A percentile compares a stretch with the other conserved stretches of the same genome.
Conservation (phyloP, 108 stramenopile genomes). For the Schizochytrium sp. region DNA sequence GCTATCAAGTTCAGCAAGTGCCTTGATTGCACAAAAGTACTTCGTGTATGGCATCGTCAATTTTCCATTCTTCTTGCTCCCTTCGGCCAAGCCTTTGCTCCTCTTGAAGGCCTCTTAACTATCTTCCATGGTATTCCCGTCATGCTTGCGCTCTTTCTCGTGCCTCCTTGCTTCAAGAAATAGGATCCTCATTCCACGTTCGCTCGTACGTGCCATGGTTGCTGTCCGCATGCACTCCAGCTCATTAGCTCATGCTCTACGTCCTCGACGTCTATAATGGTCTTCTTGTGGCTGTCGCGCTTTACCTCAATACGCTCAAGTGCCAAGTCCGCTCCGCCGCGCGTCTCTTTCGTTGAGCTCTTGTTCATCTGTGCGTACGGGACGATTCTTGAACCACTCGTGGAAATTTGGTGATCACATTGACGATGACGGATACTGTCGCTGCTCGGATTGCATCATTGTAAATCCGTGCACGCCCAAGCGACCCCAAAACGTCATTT, state of each 20-base stretch:
- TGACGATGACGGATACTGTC: background rate
- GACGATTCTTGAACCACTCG: background rate
- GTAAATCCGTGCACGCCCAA: background rate
- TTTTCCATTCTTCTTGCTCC: background rate
- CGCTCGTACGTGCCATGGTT: background rate
- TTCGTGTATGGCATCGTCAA: background rate
- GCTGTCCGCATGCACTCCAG: background rate
- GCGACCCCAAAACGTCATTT: background rate
- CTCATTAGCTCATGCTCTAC: background rate
- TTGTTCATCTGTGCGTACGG: background rate
- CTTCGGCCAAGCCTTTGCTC: background rate
- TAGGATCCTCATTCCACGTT: background rate
- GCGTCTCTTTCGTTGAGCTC: background rate
- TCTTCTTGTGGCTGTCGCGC: background rate
- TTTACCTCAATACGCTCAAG: background rate
- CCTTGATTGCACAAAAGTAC: background rate
- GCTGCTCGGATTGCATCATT: constrained; percentile 4
- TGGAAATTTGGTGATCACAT: background rate
- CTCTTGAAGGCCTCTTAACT: background rate
- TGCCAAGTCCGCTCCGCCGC: background rate
- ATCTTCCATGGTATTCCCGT: background rate
- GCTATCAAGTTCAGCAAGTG: background rate
- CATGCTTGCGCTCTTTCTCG: background rate
- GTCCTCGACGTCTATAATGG: background rate
- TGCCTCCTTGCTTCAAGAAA: background rate